Percentiles rank a stretch among this genome's conserved stretches.
phyloP scores from a whole-genome alignment of 2,329 filamentous ascomycete species.

The Leptographium galeiforme region DNA sequence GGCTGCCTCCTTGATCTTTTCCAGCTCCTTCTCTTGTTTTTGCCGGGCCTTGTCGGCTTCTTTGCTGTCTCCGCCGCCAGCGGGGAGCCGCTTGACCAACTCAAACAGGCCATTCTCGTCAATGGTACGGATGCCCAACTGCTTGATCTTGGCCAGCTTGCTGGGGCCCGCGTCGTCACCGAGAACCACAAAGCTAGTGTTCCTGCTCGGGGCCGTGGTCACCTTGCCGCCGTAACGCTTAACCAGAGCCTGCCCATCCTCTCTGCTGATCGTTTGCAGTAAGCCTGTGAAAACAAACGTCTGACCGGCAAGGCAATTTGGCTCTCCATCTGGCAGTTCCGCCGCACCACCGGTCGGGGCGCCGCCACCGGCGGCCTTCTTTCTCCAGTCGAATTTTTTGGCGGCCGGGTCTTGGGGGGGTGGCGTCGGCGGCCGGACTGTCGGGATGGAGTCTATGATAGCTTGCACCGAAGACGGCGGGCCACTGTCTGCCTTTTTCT shows the following conservation, averaged over 20 bases:
- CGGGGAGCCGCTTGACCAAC: constrained; percentile 67
- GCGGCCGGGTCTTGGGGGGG: constrained; percentile 53
- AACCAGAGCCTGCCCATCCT: constrained; percentile 73
- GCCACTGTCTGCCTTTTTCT: constrained; percentile 31
- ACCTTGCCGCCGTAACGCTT: constrained; percentile 93
- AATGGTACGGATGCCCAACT: constrained; percentile 76
- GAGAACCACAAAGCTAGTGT: constrained; percentile 87
- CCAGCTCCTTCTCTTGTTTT: constrained; percentile 74
- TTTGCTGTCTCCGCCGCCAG: constrained; percentile 76
- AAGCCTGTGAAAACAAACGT: constrained; percentile 94
- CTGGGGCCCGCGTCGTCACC: constrained; percentile 85
- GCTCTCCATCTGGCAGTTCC: constrained; percentile 69
- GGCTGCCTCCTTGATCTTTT: constrained; percentile 67
- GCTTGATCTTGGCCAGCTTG: constrained; percentile 76
- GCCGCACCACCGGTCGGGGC: constrained; percentile 47
- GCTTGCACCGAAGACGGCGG: constrained; percentile 65
- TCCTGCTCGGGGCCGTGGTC: constrained; percentile 71
- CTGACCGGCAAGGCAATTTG: constrained; percentile 80
- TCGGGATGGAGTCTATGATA: constrained; percentile 80
- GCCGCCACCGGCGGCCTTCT: constrained; percentile 40
- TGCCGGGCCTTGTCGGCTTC: constrained; percentile 75
- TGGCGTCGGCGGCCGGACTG: constrained; percentile 69
- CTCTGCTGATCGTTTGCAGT: constrained; percentile 64
- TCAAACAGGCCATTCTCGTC: constrained; percentile 86
- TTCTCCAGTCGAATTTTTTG: constrained; percentile 81